phyloP scores from a whole-genome alignment of 345 rosid species.

The Eutrema heterophyllum region DNA sequence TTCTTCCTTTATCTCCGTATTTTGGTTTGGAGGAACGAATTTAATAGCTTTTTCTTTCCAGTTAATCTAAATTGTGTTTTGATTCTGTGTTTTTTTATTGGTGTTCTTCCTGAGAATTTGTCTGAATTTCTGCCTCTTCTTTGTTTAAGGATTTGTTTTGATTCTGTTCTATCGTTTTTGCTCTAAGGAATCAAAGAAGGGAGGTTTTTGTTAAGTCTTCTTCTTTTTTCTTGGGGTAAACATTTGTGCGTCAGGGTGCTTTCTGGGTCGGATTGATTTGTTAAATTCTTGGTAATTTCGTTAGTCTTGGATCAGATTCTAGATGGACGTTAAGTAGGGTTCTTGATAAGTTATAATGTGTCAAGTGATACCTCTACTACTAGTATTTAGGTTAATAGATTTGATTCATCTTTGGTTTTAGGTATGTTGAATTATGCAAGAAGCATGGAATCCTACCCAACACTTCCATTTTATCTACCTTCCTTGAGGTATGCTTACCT shows the following conservation, averaged over 20 bases:
- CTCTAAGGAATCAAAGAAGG: background rate
- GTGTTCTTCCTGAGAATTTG: background rate
- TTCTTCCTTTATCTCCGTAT: background rate
- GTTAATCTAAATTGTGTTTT: background rate
- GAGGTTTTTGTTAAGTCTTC: background rate
- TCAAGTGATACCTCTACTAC: background rate
- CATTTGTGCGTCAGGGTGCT: background rate
- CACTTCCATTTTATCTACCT: constrained; percentile 47
- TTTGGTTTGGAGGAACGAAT: background rate
- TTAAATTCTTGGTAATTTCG: background rate
- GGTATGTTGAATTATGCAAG: constrained; percentile 64
- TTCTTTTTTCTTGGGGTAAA: background rate
- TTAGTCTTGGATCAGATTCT: constrained; percentile 15
- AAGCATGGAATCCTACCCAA: constrained; percentile 52
- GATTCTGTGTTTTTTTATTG: background rate
- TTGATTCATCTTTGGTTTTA: constrained; percentile 27
- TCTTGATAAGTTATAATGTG: background rate
- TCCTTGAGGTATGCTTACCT: constrained; percentile 51
- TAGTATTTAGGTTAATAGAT: background rate
- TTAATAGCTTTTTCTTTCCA: background rate
- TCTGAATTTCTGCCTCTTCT: background rate
- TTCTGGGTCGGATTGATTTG: background rate
- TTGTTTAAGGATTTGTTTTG: background rate
- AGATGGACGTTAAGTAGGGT: background rate
- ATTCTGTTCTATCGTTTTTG: background rate